Evolutionary conservation across 306 rosid genomes (phyloP).

Genomic region (Vigna angularis): DNA sequence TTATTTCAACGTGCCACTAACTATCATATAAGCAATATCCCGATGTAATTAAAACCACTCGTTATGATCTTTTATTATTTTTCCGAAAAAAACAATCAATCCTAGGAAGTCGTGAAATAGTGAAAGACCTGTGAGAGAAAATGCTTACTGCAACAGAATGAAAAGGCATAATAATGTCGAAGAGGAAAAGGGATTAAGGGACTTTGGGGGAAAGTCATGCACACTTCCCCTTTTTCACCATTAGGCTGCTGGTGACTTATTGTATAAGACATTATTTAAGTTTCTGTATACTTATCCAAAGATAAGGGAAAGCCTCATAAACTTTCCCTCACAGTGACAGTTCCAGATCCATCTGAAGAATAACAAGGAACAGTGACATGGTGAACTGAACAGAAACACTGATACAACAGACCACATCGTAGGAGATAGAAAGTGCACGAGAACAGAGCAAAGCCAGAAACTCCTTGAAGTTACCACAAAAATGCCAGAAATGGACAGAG

Average conservation of each 20-base stretch:
- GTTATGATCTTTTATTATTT: conserved; percentile 2
- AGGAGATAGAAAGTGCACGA: not conserved
- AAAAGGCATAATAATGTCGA: not conserved
- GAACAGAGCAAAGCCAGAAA: not conserved
- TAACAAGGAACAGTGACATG: not conserved
- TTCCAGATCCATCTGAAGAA: not conserved
- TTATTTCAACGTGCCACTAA: not conserved
- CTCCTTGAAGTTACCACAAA: not conserved
- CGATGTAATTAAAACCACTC: conserved; percentile 16
- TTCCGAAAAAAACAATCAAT: not conserved
- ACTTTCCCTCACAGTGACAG: not conserved
- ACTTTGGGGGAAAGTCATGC: not conserved
- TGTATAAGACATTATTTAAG: too few relatives aligned
- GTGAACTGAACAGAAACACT: not conserved
- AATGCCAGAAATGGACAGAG: not conserved
- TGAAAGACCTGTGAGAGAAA: not conserved
- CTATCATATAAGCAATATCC: conserved; percentile 23
- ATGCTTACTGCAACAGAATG: not conserved
- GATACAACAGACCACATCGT: not conserved
- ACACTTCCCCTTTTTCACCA: not conserved
- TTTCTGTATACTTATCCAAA: too few relatives aligned
- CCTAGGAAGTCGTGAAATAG: not conserved
- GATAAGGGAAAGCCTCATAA: not conserved
- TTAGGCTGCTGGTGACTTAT: too few relatives aligned
- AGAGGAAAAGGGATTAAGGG: not conserved